Base-by-base conservation (phyloP, 164 flowering plant genomes). In the Liquidambar formosana region DNA sequence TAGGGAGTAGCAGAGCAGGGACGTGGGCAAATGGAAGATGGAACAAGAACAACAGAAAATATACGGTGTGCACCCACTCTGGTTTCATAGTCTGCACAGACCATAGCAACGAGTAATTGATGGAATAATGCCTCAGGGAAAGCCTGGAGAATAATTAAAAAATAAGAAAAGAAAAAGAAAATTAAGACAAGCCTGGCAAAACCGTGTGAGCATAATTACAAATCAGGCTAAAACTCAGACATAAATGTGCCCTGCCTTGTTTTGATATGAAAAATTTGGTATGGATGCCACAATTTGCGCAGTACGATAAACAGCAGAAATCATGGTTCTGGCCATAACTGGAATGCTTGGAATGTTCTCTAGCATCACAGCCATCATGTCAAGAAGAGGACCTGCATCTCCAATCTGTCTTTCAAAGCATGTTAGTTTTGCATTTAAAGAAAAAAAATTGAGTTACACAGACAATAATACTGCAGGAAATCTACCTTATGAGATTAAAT, bases 41-140 rank as follows among this genome's bases (percentile, higher is more conserved):
- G 99, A 61, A 96, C 97, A 73, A 96, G 97, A 61, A 96, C 97
- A 75, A 96, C 94, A 64, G 99, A 90, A 73, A 96, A 96, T n/a
- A 96, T 84, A 63, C 89, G 93, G 76, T 96, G 99, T 63, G 97
- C 99, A 59, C 87, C 92, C 74, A 93, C 70, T 57, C 96, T 83
- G 52, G 94, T 92, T 78, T 96, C 97, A 79, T 90, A 84, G 70
- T 96, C 98, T 69, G 86, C 90, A 79, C 88, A 87, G 64, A 87
- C 88, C 99, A 93, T 93, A 52, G 97, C 95, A 53, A 84, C 81
- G 54, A 96, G 90, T 75, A 93, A 78, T 60, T 90, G 98, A 82
- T 89, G 91, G 83, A 96, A 93, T 72, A 96, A 76, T 61, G 97
- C 85, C 83, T 93, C 99, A 9, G 99, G 98, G 63, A 96, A 96